Percentiles rank a stretch among this genome's conserved stretches.
These are phyloP conservation scores for Oxyria digyna DNA, from an alignment of 148 eudicot genomes.

Conservation along the genomic window DNA sequence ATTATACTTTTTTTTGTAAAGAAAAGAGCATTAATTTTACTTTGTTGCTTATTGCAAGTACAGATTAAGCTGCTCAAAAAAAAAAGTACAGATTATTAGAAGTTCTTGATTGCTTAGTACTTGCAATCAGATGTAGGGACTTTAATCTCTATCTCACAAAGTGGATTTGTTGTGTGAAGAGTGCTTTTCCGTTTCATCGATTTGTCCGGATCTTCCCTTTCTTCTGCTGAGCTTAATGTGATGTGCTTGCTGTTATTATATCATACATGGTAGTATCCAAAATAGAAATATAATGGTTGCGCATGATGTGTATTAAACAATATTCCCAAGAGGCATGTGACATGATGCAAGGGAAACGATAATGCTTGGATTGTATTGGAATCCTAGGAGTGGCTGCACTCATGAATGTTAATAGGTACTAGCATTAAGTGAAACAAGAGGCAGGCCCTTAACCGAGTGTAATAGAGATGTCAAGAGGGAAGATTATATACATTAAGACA, in stretches of 20 bases:
- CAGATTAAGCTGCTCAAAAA: too few relatives aligned
- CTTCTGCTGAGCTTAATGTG: background rate
- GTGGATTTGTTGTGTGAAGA: too few relatives aligned
- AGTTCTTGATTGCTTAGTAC: background rate
- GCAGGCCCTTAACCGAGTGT: background rate
- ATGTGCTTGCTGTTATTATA: background rate
- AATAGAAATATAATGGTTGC: background rate
- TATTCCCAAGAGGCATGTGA: background rate
- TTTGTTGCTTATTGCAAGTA: background rate
- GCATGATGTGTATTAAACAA: background rate
- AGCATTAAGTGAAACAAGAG: conserved; percentile 2
- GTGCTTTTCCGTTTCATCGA: too few relatives aligned
- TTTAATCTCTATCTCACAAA: too few relatives aligned
- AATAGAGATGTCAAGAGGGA: background rate
- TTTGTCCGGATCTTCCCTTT: too few relatives aligned
- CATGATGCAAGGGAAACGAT: background rate
- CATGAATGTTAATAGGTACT: background rate
- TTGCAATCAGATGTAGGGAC: too few relatives aligned
- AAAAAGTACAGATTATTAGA: background rate
- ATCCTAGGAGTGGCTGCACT: background rate
- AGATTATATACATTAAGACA: background rate
- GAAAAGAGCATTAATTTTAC: background rate
- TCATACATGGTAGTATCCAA: background rate
- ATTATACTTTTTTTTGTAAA: too few relatives aligned
- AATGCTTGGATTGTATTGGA: background rate